These are phyloP conservation scores for Penicillium sp. DNA, from an alignment of 2,329 filamentous ascomycete genomes.

Conservation along the genomic window DNA sequence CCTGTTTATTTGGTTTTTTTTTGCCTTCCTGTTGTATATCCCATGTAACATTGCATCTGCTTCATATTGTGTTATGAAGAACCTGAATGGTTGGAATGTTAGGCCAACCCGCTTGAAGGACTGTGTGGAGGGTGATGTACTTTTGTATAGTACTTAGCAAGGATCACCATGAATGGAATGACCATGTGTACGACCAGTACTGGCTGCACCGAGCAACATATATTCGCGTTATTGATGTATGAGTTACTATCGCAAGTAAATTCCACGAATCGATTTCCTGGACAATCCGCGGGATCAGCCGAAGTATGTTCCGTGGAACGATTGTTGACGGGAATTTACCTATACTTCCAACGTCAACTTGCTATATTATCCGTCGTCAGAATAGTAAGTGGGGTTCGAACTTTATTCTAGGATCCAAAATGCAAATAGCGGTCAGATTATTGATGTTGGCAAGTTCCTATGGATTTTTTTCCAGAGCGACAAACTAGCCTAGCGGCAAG, in stretches of 20 bases:
- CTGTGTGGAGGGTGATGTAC: neutral
- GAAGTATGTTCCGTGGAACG: slow-evolving; percentile 16
- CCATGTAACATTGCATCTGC: slow-evolving; percentile 7
- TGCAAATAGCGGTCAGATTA: neutral
- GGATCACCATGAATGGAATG: slow-evolving; percentile 15
- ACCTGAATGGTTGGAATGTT: neutral
- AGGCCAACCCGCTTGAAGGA: neutral
- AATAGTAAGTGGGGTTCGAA: neutral
- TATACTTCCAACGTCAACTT: neutral
- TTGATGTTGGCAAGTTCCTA: neutral
- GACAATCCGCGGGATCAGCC: slow-evolving; percentile 11
- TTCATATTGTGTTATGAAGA: neutral
- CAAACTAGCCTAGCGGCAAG: neutral
- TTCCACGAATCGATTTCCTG: neutral
- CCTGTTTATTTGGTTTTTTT: neutral
- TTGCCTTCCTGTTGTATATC: slow-evolving; percentile 1
- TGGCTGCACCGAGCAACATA: slow-evolving; percentile 12
- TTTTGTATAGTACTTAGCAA: slow-evolving; percentile 16
- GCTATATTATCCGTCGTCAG: neutral
- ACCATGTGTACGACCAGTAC: slow-evolving; percentile 11
- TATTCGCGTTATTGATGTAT: neutral
- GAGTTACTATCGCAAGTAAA: neutral
- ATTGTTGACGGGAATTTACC: neutral
- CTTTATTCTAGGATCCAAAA: neutral
- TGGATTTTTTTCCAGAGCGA: neutral